phyloP scores from a whole-genome alignment of 495 filamentous ascomycete species.

The Chlorociboria aeruginascens region DNA sequence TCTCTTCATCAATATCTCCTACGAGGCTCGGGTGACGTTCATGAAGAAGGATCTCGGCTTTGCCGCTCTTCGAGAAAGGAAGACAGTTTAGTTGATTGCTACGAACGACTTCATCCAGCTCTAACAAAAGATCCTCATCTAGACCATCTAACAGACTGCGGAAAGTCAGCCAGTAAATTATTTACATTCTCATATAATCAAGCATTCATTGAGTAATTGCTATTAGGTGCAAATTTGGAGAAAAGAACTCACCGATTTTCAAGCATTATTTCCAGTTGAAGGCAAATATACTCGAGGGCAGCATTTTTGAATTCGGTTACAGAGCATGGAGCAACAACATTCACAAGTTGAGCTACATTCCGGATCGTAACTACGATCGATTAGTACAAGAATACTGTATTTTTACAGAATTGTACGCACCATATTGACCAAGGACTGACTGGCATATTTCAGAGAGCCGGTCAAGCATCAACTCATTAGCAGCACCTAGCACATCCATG shows the following conservation, averaged over 20 bases:
- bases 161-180: too few relatives aligned
- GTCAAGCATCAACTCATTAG: constrained; percentile 93
- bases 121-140: constrained; percentile 67
- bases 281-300: constrained; percentile 79
- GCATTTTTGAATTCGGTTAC: constrained; percentile 80
- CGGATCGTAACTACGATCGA: constrained; percentile 54
- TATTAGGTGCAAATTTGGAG: too few relatives aligned
- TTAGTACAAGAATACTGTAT: constrained; percentile 6
- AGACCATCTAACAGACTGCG: constrained; percentile 50
- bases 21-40: constrained; percentile 52
- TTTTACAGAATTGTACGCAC: constrained; percentile 25
- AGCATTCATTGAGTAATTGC: too few relatives aligned
- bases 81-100: constrained; percentile 68
- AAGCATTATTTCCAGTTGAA: constrained; percentile 81
- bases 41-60: constrained; percentile 55
- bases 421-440: constrained; percentile 72
- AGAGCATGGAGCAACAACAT: constrained; percentile 68
- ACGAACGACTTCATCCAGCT: constrained; percentile 67
- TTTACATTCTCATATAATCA: too few relatives aligned
- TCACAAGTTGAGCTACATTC: constrained; percentile 75
- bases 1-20: constrained; percentile 40
- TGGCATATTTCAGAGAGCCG: constrained; percentile 83
- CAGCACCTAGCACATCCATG: constrained; percentile 83
- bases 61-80: constrained; percentile 63
- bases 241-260: constrained; percentile 53